Evolutionary conservation across 352 stramenopile species (phyloP).

Genomic region (Phytophthora pini): DNA sequence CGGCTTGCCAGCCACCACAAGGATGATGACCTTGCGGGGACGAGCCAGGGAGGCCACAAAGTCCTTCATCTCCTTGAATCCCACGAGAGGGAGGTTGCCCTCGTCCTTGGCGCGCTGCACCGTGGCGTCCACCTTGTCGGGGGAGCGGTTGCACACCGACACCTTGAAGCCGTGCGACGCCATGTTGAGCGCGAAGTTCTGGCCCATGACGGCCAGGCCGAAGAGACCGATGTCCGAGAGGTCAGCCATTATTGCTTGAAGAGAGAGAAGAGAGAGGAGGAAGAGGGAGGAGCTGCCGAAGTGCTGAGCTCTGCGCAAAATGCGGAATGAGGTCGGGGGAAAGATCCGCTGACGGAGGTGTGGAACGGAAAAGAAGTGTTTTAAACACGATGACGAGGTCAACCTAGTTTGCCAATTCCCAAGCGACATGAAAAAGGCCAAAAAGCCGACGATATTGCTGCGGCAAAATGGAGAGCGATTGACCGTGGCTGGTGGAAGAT

Average conservation of each 20-base stretch:
- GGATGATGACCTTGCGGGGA: constrained; percentile 98
- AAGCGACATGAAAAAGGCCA: constrained; percentile 29
- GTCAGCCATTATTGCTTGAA: constrained; percentile 49
- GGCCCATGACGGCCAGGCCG: constrained; percentile 95
- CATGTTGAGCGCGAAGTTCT: constrained; percentile 99
- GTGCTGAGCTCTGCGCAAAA: constrained; percentile 31
- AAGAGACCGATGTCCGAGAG: constrained; percentile 90
- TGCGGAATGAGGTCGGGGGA: constrained; percentile 30
- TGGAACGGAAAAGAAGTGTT: constrained; percentile 1
- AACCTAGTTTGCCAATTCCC: constrained; percentile 5
- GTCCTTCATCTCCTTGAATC: constrained; percentile 93
- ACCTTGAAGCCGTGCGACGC: constrained; percentile 97
- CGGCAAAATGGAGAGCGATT: too few relatives aligned
- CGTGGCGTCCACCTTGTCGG: constrained; percentile 96
- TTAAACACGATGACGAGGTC: constrained; percentile 23
- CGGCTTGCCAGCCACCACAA: constrained; percentile 98
- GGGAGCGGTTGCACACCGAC: constrained; percentile 97
- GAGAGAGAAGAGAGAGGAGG: constrained; percentile 5
- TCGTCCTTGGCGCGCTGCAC: constrained; percentile 95
- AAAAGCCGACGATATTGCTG: not conserved
- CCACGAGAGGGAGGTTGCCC: constrained; percentile 94
- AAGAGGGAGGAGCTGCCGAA: not conserved
- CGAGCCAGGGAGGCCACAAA: constrained; percentile 93
- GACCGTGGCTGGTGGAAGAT: too few relatives aligned
- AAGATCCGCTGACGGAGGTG: constrained; percentile 21